Conservation (phyloP, 129 eudicot species). For the Lonicera japonica region DNA sequence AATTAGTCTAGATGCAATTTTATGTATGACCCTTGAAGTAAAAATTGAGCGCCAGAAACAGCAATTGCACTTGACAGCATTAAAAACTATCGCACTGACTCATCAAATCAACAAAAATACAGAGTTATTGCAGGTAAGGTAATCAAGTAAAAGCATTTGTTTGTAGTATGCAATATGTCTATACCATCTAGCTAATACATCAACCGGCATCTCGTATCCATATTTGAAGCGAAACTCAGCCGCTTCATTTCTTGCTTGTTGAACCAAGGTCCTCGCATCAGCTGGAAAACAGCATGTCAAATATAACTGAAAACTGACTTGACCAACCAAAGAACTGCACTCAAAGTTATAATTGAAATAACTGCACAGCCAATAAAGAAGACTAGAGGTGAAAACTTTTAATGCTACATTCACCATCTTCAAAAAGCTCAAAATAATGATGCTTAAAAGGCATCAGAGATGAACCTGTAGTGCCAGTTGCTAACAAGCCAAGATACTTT, state of each 20-base stretch:
- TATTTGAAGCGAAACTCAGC: constrained; percentile 85
- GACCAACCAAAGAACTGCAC: not conserved
- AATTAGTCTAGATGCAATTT: not conserved
- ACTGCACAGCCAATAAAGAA: not conserved
- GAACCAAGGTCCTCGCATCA: constrained; percentile 96
- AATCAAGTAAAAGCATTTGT: not conserved
- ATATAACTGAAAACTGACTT: not conserved
- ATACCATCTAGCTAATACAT: constrained; percentile 85
- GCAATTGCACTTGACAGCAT: too few species aligned
- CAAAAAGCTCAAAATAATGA: not conserved
- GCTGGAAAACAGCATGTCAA: constrained; percentile 34
- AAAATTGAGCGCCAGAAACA: not conserved
- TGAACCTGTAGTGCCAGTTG: constrained; percentile 93
- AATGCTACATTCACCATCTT: not conserved
- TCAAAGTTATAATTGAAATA: not conserved
- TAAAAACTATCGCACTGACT: too few species aligned
- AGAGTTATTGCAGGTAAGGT: not conserved
- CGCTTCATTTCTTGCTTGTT: constrained; percentile 95
- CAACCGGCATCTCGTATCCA: constrained; percentile 98
- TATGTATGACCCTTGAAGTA: too few species aligned
- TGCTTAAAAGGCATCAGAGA: not conserved
- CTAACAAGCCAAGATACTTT: constrained; percentile 77
- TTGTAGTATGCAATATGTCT: not conserved
- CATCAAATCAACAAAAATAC: too few species aligned
- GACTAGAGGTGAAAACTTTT: not conserved